Evolutionary conservation across 2,329 filamentous ascomycete species (phyloP), one percentile per base, ranked within the genome.

Genomic region (Xylaria sp.): DNA sequence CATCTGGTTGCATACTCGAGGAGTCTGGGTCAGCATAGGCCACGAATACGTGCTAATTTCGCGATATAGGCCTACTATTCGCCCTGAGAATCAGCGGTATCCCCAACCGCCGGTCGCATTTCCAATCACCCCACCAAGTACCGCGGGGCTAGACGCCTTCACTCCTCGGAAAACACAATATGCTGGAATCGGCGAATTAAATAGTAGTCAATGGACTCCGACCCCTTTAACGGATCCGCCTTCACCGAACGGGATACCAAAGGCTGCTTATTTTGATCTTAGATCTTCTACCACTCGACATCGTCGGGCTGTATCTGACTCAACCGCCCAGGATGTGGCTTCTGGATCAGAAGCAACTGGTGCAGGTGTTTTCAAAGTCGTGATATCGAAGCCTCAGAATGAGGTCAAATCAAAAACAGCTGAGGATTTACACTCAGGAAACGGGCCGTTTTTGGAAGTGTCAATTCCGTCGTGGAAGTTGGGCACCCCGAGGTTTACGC

Each of bases 381-480:
- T 95, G 69, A 95, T 97, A 75, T 91, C 94, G 61, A 88, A 92
- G 71, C 88, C 92, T 10, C 85, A 86, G 31, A 86, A 88, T 54
- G 87, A 88, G 37, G 76, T 79, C 50, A 86, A 88, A 62, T 87
- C 90, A 31, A 91, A 87, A 77, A 91, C 89, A 5, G 85, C 88
- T 70, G 89, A 91, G 76, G 88, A 88, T 74, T 68, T 86, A 52
- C 81, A 84, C 73, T 72, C 78, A 13, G 74, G 80, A 20, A 77
- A 78, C 50, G 80, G 84, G 48, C 89, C 88, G 13, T 82, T 89
- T 44, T 84, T 97, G 60, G 88, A 94, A 73, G 87, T 95, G 52
- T 86, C 90, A 25, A 97, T 97, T 60, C 94, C 94, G 44, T 91
- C 92, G 66, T 97, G 94, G 85, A 90, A 91, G 73, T 84, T 98